phyloP scores from a whole-genome alignment of 2,329 filamentous ascomycete species.

The Ascochyta pisi region DNA sequence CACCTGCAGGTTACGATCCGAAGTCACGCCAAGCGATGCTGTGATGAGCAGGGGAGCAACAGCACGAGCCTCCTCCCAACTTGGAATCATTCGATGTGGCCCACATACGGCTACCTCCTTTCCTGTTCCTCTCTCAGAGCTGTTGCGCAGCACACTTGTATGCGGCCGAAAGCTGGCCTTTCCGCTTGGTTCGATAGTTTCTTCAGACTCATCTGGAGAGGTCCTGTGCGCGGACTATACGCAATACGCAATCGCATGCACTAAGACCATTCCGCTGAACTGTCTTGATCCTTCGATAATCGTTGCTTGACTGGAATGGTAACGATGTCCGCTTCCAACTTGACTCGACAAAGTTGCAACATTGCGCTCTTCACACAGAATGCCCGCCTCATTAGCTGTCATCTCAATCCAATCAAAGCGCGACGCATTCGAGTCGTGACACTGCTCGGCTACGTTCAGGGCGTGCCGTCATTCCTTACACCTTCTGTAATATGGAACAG shows the following conservation, averaged over 20 bases:
- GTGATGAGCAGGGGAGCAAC: conserved; percentile 28
- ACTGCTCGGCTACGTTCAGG: conserved; percentile 3
- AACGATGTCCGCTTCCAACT: conserved; percentile 6
- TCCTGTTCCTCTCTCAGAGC: conserved; percentile 24
- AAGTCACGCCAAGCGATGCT: conserved; percentile 41
- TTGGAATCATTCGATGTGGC: conserved; percentile 27
- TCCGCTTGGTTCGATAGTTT: conserved; percentile 17
- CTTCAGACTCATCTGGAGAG: conserved; percentile 15
- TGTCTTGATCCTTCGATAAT: conserved; percentile 18
- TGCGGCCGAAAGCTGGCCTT: conserved; percentile 22
- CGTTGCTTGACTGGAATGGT: conserved; percentile 8
- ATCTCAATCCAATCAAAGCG: conserved; percentile 13
- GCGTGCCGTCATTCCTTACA: conserved; percentile 7
- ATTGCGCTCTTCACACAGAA: conserved; percentile 5
- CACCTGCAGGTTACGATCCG: conserved; percentile 32
- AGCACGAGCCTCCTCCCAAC: conserved; percentile 27
- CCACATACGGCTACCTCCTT: conserved; percentile 28
- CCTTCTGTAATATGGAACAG: conserved; percentile 5
- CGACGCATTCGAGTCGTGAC: conserved; percentile 13
- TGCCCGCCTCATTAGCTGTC: conserved; percentile 6
- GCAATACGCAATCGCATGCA: conserved; percentile 20
- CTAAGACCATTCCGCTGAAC: conserved; percentile 23
- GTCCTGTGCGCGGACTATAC: conserved; percentile 15
- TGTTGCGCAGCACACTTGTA: conserved; percentile 16
- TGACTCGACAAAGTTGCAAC: neutral